phyloP scores from a whole-genome alignment of 441 rosid species.

The Melastoma candidum region DNA sequence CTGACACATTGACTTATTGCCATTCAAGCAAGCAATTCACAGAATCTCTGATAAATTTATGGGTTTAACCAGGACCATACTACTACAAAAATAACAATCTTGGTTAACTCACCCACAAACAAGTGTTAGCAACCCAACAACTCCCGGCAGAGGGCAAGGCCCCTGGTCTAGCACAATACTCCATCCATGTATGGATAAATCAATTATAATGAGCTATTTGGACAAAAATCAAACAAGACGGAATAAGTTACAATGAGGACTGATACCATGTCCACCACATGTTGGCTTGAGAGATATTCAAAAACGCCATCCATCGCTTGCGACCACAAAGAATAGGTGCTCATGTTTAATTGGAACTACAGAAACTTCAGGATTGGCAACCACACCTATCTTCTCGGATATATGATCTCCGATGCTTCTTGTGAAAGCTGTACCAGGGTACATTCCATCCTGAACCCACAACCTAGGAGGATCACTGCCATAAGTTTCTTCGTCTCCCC shows the following conservation, averaged over 20 bases:
- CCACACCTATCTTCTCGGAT: constrained; percentile 81
- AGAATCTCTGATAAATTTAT: too few species aligned
- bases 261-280: constrained; percentile 76
- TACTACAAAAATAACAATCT: too few species aligned
- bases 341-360: constrained; percentile 48
- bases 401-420: constrained; percentile 81
- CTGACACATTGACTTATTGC: too few species aligned
- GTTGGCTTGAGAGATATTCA: constrained; percentile 89
- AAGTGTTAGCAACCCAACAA: too few species aligned
- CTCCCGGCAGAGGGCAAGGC: too few species aligned
- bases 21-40: too few species aligned
- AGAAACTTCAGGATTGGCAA: constrained; percentile 76
- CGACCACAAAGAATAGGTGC: constrained; percentile 81
- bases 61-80: too few species aligned
- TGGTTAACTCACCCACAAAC: too few species aligned
- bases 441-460: constrained; percentile 92
- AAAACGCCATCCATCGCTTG: constrained; percentile 84
- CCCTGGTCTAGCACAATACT: too few species aligned
- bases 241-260: neutral
- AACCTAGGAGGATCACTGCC: constrained; percentile 93
- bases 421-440: constrained; percentile 85
- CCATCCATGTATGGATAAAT: too few species aligned
- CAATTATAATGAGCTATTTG: too few species aligned
- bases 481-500: constrained; percentile 85
- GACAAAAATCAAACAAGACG: neutral